Evolutionary conservation across 2,329 filamentous ascomycete species (phyloP).

Genomic region (Verticillium albo-atrum): DNA sequence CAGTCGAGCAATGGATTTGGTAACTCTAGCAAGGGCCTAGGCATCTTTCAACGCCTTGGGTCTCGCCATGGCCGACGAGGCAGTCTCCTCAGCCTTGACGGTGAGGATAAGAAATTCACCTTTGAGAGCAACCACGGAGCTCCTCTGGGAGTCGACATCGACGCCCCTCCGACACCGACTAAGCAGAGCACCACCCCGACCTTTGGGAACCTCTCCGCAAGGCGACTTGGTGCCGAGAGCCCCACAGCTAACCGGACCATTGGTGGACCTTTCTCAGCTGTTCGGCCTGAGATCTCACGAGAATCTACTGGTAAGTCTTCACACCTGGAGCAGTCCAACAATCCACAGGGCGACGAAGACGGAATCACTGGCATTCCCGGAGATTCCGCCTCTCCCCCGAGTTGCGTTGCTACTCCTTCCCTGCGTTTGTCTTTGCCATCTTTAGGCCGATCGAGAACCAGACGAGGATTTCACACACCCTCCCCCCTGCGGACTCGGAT

Average conservation of each 20-base stretch:
- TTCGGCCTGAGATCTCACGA: constrained; percentile 29
- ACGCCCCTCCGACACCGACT: constrained; percentile 90
- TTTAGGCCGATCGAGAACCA: constrained; percentile 25
- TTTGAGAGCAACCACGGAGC: constrained; percentile 33
- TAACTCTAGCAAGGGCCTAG: constrained; percentile 55
- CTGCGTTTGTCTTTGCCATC: constrained; percentile 31
- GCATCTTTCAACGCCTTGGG: constrained; percentile 60
- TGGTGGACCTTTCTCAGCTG: constrained; percentile 34
- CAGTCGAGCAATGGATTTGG: constrained; percentile 44
- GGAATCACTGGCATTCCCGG: neutral
- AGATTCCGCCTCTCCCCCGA: constrained; percentile 24
- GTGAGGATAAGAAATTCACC: constrained; percentile 63
- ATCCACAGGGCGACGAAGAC: neutral
- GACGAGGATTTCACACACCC: constrained; percentile 26
- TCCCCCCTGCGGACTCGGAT: constrained; percentile 25
- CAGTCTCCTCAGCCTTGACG: constrained; percentile 79
- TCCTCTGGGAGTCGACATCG: constrained; percentile 40
- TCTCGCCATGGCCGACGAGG: constrained; percentile 44
- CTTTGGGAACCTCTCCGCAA: constrained; percentile 29
- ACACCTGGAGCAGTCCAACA: constrained; percentile 8
- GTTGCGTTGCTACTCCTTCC: constrained; percentile 25
- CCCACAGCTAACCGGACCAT: constrained; percentile 44
- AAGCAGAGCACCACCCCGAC: constrained; percentile 56
- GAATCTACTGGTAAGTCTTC: constrained; percentile 42
- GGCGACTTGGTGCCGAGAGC: constrained; percentile 37